Base-by-base conservation (phyloP, 2,329 filamentous ascomycete genomes). In the Botrytis elliptica region DNA sequence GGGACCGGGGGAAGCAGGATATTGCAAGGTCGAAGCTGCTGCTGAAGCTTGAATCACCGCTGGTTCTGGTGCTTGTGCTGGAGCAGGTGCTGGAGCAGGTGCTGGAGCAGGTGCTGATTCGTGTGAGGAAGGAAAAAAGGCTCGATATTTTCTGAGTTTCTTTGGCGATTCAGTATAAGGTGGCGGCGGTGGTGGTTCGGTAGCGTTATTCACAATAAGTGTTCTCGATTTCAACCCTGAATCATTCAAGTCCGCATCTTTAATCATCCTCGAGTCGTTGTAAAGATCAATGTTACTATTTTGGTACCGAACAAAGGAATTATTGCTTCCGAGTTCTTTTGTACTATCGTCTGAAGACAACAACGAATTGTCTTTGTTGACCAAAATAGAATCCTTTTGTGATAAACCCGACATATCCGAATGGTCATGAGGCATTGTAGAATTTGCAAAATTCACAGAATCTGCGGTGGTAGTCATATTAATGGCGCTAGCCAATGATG, bases 1-100 rank as follows among this genome's bases (percentile, higher is more conserved):
- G 2, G 89, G 89, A 0, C 87, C 87, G 0, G 90, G 89, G 8
- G 90, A 89, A 1, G 86, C 85, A 2, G 89, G 86, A 46, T 86
- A 86, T 72, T 86, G 84, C 16, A 80, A 77, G 88, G 88, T 0
- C 79, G 92, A 75, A 83, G 83, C 12, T 82, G 83, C 74, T 80
- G 29, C 40, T 44, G 62, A n/a, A 44, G 38, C 38, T 42, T 40
- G 16, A 44, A 44, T 9, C 18, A 8, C 16, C 25, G 38, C 40
- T 42, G 33, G 36, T 14, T 22, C 20, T 14, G 33, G 59, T 14
- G 33, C 59, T 9, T 84, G 69, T 52, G 72, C 40, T 16, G 0
- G 40, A 33, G 33, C 0, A 79, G 91, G 29, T 42, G 40, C 40
- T 16, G 0, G 40, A 33, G 33, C 0, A 79, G 91, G 29, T 42